Conservation (phyloP, 441 rosid genomes). For the Mallotus japonicus region DNA sequence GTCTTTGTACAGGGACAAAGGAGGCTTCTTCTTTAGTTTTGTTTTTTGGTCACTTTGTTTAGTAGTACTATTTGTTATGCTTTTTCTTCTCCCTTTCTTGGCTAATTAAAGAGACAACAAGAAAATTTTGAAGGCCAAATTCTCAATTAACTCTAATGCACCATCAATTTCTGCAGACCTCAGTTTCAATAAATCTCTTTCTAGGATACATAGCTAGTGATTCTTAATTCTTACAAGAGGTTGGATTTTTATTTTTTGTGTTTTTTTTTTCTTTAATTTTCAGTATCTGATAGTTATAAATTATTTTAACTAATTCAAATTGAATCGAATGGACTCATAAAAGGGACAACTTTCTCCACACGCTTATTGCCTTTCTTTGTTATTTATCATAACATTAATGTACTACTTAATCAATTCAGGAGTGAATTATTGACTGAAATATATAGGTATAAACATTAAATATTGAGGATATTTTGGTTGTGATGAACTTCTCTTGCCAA, state of each 20-base stretch:
- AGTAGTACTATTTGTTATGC: not conserved
- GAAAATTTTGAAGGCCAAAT: not conserved
- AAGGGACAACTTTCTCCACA: no score
- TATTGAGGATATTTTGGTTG: not conserved
- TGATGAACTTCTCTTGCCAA: not conserved
- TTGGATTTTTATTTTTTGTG: no score
- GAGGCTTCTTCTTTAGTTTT: not conserved
- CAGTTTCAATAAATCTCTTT: no score
- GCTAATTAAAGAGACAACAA: not conserved
- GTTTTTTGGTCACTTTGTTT: not conserved
- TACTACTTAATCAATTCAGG: not conserved
- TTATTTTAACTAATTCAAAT: no score
- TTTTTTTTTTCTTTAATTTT: no score
- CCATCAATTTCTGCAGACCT: no score
- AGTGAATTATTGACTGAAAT: not conserved
- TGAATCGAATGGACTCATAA: no score
- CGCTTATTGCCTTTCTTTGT: no score
- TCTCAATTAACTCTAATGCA: not conserved
- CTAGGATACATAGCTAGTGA: no score
- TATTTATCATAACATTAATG: not conserved
- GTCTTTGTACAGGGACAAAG: slow-evolving; percentile 3
- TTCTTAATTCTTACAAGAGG: no score
- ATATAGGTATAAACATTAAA: no score
- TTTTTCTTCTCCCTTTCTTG: slow-evolving; percentile 16
- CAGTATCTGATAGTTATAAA: no score